These are phyloP conservation scores for Aspergillus vadensis DNA, from an alignment of 2,329 filamentous ascomycete species.

Conservation along the genomic window DNA sequence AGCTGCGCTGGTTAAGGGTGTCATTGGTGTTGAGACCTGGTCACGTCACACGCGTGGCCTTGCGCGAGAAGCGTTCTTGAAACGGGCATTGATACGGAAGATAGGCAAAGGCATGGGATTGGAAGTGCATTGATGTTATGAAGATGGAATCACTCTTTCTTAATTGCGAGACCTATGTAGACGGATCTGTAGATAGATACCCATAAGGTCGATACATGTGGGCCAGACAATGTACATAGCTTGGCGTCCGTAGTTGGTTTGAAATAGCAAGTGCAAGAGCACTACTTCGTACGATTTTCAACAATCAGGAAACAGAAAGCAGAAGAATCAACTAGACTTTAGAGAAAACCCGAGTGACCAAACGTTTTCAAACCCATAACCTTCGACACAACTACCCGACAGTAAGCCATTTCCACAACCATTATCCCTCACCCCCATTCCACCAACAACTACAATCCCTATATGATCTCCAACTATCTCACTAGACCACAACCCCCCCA, in stretches of 20 bases:
- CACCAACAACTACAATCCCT: neutral
- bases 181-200: neutral
- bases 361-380: too few relatives aligned
- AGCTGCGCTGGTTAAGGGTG: conserved; percentile 47
- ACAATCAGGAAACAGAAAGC: neutral
- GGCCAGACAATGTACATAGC: neutral
- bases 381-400: neutral
- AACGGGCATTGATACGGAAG: conserved; percentile 49
- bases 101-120: conserved; percentile 50
- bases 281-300: neutral
- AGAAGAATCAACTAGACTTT: too few relatives aligned
- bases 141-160: neutral
- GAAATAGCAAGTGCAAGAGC: neutral
- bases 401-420: neutral
- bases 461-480: neutral
- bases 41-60: conserved; percentile 49
- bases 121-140: conserved; percentile 22
- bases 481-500: neutral
- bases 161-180: neutral
- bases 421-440: neutral
- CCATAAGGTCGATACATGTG: neutral
- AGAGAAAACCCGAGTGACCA: too few relatives aligned
- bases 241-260: neutral
- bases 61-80: conserved; percentile 51
- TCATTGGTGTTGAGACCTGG: conserved; percentile 51